Base-by-base conservation (phyloP, 305 asterid genomes). In the Fraxinus ornus region DNA sequence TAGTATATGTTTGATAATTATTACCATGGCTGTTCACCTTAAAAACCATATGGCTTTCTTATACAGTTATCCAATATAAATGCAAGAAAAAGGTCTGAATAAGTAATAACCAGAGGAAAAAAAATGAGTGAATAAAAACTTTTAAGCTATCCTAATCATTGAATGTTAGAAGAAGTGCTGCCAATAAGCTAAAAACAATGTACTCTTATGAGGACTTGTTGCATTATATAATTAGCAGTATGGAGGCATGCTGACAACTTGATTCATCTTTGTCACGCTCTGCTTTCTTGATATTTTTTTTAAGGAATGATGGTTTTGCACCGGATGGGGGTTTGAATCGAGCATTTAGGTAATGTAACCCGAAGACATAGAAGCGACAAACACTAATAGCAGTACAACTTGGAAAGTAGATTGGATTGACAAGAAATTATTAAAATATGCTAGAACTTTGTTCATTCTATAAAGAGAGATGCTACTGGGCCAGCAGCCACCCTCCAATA, bases 1-100 rank as follows among this genome's bases (percentile, higher is more conserved):
- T 33, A 78, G 80, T 22, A 26, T 55, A 72, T 76, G 30, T 66
- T 52, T 19, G 44, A 81, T 13, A 83, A 86, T 77, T 82, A 86
- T 77, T 82, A 87, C 90, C 93, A 90, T 88, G 80, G 70, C 78
- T 79, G 47, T 72, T 75, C 78, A 80, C 79, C 89, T 74, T 28
- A 33, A 37, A 33, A 79, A 83, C 52, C 76, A 82, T 82, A 79
- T 84, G 78, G 79, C 47, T 79, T 52, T 71, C 32, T 37, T 88
- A 88, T 82, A 85, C 90, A 83, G 88, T 89, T 88, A 82, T 83
- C 82, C 88, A 81, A 83, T 71, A 83, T 62, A 77, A 80, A 89
- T 79, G 79, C 83, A 78, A 71, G 83, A 79, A 78, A 78, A 70
- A 80, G n/a, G 15, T 57, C 82, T 33, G 44, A 81, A 79, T 68